Evolutionary conservation across 1,139 yeast species (phyloP), one percentile per base, ranked within the genome.

Genomic region (Protomyces inundatus): DNA sequence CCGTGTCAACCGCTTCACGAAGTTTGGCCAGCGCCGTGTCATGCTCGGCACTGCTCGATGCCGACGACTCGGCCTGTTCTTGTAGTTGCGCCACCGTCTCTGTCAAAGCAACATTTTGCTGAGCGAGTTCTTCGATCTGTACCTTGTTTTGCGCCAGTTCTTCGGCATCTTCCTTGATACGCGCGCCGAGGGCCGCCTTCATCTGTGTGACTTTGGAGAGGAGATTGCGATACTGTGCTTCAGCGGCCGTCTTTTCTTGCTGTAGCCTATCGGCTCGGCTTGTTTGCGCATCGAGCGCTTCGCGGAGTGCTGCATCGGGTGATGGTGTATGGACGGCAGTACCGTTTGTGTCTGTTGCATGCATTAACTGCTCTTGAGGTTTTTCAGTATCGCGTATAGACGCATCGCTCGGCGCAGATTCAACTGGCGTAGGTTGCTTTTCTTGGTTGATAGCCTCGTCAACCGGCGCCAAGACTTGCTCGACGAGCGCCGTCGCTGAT

Each of bases 131-230:
- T 67, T 73, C 55, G 73, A 72, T 66, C 10, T 60, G 59, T 53
- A 63, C 34, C 36, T 73, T 67, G 72, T 78, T 51, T 66, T 68
- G 12, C 62, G 70, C 51, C 70, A 64, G 16, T 68, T 64, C 42
- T 73, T 75, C 76, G 2, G 77, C 74, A 69, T 83, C 84, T 0
- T 85, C 77, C 51, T 77, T 78, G 59, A 85, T 87, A 50, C 90
- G 77, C 69, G 90, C 95, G 7, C 80, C 79, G 68, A 93, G 87
- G 0, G 95, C 80, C 66, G 87, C 77, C 71, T 88, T 90, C 88
- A 93, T 90, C 1, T 88, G 84, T 1, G 95, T 83, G 39, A 93
- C 78, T 72, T 88, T 83, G 68, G 85, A 86, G 66, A 90, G 77
- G 30, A 93, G 77, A n/a, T 81, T 80, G 68, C 90, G 89, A 73